Percentiles rank a stretch among this genome's conserved stretches.
phyloP scores from a whole-genome alignment of 805 yeast genomes.

The Komagataella pastoris region DNA sequence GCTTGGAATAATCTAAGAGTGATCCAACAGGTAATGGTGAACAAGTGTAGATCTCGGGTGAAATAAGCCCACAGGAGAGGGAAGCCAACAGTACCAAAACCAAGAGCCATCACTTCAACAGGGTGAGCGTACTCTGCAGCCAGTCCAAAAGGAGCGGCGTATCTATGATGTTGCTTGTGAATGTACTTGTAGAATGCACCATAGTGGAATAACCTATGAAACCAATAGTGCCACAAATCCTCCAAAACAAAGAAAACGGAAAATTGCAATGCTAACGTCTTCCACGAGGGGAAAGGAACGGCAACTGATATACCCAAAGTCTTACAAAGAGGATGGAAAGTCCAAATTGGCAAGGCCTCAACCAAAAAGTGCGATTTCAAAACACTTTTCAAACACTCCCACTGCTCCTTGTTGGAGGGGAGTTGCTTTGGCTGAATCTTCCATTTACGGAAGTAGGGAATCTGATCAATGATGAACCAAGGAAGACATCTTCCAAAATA shows the following conservation, averaged over 20 bases:
- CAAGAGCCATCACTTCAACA: conserved; percentile 40
- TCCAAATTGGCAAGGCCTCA: conserved; percentile 51
- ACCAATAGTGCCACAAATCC: conserved; percentile 51
- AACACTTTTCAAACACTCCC: conserved; percentile 50
- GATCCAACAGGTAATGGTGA: conserved; percentile 41
- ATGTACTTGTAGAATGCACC: conserved; percentile 43
- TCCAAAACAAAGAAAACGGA: conserved; percentile 37
- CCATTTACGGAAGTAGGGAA: conserved; percentile 36
- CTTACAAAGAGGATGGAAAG: conserved; percentile 43
- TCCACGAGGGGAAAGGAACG: conserved; percentile 39
- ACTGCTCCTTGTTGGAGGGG: conserved; percentile 42
- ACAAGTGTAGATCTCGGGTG: conserved; percentile 33
- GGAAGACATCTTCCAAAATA: conserved; percentile 49
- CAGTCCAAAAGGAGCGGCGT: conserved; percentile 51
- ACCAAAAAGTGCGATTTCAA: conserved; percentile 41
- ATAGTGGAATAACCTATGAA: conserved; percentile 41
- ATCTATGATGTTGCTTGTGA: conserved; percentile 48
- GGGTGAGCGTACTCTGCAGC: conserved; percentile 55
- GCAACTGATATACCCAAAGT: conserved; percentile 31
- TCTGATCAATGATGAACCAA: conserved; percentile 40
- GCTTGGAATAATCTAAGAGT: conserved; percentile 41
- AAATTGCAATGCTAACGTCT: conserved; percentile 29
- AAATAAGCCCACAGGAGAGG: conserved; percentile 40
- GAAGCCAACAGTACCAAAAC: conserved; percentile 48
- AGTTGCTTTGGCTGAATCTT: conserved; percentile 40